Base-by-base conservation (phyloP, 306 rosid genomes). In the Malus asiatica region DNA sequence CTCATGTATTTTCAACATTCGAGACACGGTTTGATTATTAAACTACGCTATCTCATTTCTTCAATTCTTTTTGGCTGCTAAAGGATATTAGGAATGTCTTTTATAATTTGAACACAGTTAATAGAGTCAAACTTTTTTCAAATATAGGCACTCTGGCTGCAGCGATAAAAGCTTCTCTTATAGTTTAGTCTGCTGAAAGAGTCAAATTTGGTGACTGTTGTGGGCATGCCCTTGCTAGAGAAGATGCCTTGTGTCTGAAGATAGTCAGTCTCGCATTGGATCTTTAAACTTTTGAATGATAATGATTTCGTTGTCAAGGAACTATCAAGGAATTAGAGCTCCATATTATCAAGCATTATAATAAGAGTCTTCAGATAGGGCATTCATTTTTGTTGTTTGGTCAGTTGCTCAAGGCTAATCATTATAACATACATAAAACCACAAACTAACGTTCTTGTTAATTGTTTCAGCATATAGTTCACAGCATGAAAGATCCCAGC, bases 401-500 rank as follows among this genome's bases (percentile, higher is more conserved):
- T 1, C 42, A 72, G 77, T 18, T 73, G 40, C 12, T 57, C 22
- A 16, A 1, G 9, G 27, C 18, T 48, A 18, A 16, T 48, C 20
- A 48, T 48, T 4, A 4, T 48, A 48, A 40, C 11, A 48, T 15
- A 48, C 19, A 48, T 48, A 48, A 15, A 48, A 4, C 53, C 53
- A 48, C 53, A 48, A 14, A 15, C 53, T 76, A 18, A 78, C 73
- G 46, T 18, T 69, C 16, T 13, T 65, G 61, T 72, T 44, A 42
- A 42, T 53, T 79, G 74, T 76, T 78, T 73, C 96, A 95, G 98
- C 91, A 95, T 86, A 90, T 95, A 78, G 86, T 76, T 77, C 85
- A 95, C 70, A 90, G 97, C 90, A 90, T 95, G 97, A 95, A 89
- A 77, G 97, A 95, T 84, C 98, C 98, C 77, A 87, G 92, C 83